Conservation (phyloP, 2,329 filamentous ascomycete genomes). For the Sporothrix sp. region DNA sequence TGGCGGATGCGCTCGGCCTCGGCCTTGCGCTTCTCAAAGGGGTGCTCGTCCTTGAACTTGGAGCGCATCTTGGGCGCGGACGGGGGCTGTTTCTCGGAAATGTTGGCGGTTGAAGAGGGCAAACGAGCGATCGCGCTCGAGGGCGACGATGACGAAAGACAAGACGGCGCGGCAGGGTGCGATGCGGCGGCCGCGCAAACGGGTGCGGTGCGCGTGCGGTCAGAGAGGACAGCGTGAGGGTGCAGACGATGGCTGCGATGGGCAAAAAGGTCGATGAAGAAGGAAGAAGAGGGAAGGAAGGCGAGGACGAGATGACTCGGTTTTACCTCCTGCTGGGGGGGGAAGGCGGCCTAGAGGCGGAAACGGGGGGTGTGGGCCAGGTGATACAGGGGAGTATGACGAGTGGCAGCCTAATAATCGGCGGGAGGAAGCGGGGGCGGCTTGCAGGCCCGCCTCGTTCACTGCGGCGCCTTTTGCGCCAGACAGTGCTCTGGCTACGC, state of each 20-base stretch:
- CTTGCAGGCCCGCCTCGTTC: too few species aligned
- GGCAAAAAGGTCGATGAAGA: background rate
- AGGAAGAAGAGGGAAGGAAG: background rate
- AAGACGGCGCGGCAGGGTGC: background rate
- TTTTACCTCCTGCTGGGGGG: background rate
- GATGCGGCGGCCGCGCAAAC: too few species aligned
- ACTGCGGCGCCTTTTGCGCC: too few species aligned
- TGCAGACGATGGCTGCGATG: background rate
- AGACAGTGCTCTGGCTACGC: too few species aligned
- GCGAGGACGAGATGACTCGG: background rate
- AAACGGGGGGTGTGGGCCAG: constrained; percentile 10
- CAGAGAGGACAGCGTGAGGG: too few species aligned
- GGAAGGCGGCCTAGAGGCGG: too few species aligned
- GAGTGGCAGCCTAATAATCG: constrained; percentile 16
- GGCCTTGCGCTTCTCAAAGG: constrained; percentile 99
- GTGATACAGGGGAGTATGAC: constrained; percentile 18
- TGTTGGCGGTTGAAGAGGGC: constrained; percentile 11
- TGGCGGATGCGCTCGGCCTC: constrained; percentile 98
- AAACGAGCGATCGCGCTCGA: background rate
- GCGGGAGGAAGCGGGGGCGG: background rate
- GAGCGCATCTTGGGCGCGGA: constrained; percentile 67
- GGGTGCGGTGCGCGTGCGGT: too few species aligned
- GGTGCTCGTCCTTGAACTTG: constrained; percentile 99
- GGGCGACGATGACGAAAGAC: background rate
- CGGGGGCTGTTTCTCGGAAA: constrained; percentile 1